These are phyloP conservation scores for Irineochytrium annulatum DNA, from an alignment of 192 early-diverging fungal species.

Conservation along the genomic window DNA sequence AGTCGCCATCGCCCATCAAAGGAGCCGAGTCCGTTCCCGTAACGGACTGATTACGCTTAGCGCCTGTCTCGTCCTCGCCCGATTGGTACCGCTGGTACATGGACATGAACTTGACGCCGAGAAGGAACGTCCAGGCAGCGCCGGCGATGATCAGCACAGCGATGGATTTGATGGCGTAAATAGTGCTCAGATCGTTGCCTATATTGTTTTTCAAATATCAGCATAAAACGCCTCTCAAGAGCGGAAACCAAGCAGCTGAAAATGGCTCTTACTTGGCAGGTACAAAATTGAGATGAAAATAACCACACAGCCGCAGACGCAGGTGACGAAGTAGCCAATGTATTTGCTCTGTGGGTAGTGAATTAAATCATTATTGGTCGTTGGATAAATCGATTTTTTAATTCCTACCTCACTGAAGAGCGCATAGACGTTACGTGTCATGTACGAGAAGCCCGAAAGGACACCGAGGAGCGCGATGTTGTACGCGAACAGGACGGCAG, in stretches of 20 bases:
- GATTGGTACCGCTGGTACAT: neutral
- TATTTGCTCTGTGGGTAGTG: too few species aligned
- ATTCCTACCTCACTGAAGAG: neutral
- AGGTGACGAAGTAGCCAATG: neutral
- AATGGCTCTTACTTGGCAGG: too few species aligned
- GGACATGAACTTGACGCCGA: neutral
- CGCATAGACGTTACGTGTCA: neutral
- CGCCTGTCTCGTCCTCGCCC: neutral
- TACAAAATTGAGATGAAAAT: slow-evolving; percentile 3
- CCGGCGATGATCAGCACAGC: neutral
- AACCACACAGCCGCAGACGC: neutral
- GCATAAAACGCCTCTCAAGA: too few species aligned
- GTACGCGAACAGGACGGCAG: neutral
- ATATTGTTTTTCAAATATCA: too few species aligned
- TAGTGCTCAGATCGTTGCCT: neutral
- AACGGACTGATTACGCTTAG: neutral
- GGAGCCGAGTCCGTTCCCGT: neutral
- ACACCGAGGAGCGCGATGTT: neutral
- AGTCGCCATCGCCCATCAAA: neutral
- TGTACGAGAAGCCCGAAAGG: neutral
- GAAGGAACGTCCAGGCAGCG: neutral
- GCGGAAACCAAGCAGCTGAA: too few species aligned
- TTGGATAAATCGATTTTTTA: too few species aligned
- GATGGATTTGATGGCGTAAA: slow-evolving; percentile 6
- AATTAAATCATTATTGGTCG: too few species aligned